These are phyloP conservation scores for Gynochthodes officinalis DNA, from an alignment of 257 asterid genomes.

Conservation along the genomic window DNA sequence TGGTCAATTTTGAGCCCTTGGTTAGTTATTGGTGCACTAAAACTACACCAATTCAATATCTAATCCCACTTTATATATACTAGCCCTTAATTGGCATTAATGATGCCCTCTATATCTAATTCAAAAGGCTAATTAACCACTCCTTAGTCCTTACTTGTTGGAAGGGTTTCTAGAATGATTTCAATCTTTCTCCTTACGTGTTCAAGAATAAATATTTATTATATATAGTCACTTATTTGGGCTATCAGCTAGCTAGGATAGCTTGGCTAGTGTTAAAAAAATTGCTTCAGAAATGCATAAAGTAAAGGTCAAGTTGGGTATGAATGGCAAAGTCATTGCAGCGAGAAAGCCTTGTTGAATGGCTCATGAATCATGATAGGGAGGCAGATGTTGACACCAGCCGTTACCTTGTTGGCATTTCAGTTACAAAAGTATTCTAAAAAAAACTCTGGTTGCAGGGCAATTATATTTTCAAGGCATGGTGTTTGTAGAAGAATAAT, in stretches of 20 bases:
- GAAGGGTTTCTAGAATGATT: slow-evolving; percentile 14
- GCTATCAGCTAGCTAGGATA: slow-evolving; percentile 3
- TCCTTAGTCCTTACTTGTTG: slow-evolving; percentile 16
- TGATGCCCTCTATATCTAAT: slow-evolving; percentile 12
- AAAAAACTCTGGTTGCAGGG: slow-evolving; percentile 12
- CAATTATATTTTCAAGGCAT: background rate
- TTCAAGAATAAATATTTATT: background rate
- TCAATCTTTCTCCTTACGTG: background rate
- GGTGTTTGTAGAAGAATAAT: background rate
- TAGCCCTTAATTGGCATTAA: background rate
- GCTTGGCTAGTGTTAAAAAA: background rate
- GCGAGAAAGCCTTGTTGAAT: slow-evolving; percentile 10
- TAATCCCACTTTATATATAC: slow-evolving; percentile 5
- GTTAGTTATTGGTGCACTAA: slow-evolving; percentile 10
- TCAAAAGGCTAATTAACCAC: background rate
- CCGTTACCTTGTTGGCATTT: slow-evolving; percentile 37
- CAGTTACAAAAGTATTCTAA: slow-evolving; percentile 23
- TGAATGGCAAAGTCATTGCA: slow-evolving; percentile 4
- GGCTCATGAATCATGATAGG: slow-evolving; percentile 14
- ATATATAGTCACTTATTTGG: background rate
- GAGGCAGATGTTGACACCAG: slow-evolving; percentile 29
- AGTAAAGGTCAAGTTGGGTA: slow-evolving; percentile 12
- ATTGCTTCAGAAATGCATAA: slow-evolving; percentile 7
- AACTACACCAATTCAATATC: background rate
- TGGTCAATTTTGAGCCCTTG: background rate